Conservation (phyloP, 1,139 yeast genomes). For the Candida sp. region DNA sequence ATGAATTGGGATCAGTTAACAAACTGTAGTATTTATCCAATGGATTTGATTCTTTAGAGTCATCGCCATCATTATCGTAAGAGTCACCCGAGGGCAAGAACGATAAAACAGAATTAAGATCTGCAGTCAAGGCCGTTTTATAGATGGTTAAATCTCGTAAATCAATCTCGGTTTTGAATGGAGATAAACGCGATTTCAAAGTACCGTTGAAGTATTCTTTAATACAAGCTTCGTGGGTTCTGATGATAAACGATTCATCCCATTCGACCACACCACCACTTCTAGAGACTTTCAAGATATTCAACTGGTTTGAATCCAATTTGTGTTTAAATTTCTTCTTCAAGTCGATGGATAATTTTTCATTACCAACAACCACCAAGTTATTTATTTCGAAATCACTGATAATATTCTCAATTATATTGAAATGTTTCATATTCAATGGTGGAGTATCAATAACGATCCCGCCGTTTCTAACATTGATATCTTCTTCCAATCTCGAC, state of each 20-base stretch:
- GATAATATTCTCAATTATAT: conserved; percentile 56
- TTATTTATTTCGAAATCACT: conserved; percentile 59
- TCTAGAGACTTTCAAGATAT: conserved; percentile 59
- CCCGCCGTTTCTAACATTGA: conserved; percentile 51
- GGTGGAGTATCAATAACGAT: conserved; percentile 82
- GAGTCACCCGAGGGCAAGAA: conserved; percentile 48
- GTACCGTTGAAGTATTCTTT: conserved; percentile 90
- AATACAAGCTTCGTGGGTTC: conserved; percentile 71
- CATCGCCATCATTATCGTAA: conserved; percentile 30
- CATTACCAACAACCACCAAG: conserved; percentile 60
- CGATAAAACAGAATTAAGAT: conserved; percentile 32
- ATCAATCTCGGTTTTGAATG: conserved; percentile 51
- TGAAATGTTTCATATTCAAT: conserved; percentile 45
- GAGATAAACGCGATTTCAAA: conserved; percentile 64
- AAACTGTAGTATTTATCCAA: conserved; percentile 31
- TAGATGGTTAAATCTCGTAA: conserved; percentile 33
- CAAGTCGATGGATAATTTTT: conserved; percentile 63
- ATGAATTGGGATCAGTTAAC: conserved; percentile 47
- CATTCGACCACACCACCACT: conserved; percentile 75
- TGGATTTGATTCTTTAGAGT: conserved; percentile 21
- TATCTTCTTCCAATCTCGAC: conserved; percentile 58
- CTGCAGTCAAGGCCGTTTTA: conserved; percentile 36
- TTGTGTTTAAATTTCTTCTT: conserved; percentile 51
- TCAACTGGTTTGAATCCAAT: conserved; percentile 24
- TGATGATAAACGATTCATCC: conserved; percentile 67